phyloP scores from a whole-genome alignment of 106 monocot genomes.

The Platanthera zijinensis region DNA sequence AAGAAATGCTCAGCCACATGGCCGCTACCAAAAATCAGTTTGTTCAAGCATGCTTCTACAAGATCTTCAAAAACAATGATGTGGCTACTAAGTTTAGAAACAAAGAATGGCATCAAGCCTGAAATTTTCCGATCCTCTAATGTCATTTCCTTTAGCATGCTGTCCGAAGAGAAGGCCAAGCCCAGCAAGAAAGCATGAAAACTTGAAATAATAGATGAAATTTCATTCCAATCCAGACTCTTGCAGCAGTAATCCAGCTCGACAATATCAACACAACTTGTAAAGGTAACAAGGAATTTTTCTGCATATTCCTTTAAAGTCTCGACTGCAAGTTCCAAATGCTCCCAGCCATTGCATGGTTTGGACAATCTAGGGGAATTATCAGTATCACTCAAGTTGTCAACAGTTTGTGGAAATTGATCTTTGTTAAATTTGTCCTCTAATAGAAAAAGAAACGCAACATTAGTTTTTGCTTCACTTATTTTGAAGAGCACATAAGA shows the following conservation, averaged over 20 bases:
- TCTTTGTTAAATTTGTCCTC: slow-evolving; percentile 1
- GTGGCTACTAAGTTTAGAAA: slow-evolving; percentile 31
- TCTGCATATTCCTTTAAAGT: slow-evolving; percentile 28
- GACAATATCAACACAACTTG: slow-evolving; percentile 2
- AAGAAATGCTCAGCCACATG: neutral
- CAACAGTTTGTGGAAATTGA: neutral
- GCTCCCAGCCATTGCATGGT: slow-evolving; percentile 21
- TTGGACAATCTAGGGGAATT: neutral
- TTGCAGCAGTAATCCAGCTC: slow-evolving; percentile 19
- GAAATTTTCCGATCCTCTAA: slow-evolving; percentile 4
- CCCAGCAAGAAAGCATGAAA: slow-evolving; percentile 78
- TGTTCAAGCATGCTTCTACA: slow-evolving; percentile 39
- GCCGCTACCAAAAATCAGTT: slow-evolving; percentile 20
- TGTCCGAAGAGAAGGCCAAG: slow-evolving; percentile 32
- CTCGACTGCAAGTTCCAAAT: slow-evolving; percentile 29
- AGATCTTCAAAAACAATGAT: slow-evolving; percentile 48
- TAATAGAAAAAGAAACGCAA: slow-evolving; percentile 5
- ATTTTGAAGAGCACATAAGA: slow-evolving; percentile 42
- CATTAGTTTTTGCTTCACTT: slow-evolving; percentile 24
- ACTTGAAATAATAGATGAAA: slow-evolving; percentile 53
- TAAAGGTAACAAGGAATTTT: slow-evolving; percentile 15
- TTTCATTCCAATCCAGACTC: slow-evolving; percentile 24
- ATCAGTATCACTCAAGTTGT: neutral
- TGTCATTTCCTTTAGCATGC: slow-evolving; percentile 8
- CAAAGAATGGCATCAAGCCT: slow-evolving; percentile 11